Evolutionary conservation across 257 asterid species (phyloP), one percentile per base, ranked within the genome.

Genomic region (Paraleonurus japonicus): DNA sequence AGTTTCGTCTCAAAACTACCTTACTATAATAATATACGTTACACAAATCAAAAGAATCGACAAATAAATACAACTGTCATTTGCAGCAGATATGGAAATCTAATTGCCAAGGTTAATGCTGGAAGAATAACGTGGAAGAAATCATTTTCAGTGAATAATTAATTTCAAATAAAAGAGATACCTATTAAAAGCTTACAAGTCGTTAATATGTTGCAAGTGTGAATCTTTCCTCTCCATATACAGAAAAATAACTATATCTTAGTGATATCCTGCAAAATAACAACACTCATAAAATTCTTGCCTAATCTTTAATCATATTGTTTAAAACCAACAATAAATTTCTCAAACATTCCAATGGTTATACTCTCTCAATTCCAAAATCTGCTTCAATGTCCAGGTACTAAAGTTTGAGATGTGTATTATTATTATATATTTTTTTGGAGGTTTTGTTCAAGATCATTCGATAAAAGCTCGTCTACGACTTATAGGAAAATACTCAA

Each of bases 151-250:
- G 17, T 15, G 3, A 8, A 32, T 10, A 55, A 7, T 12, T 7
- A 28, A 71, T 16, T 61, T 30, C 27, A 32, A 8, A 32, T 15
- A 28, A n/a, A 60, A 6, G 41, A 16, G 3, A 71, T 71, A 43
- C 19, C 16, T 13, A 43, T 13, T 43, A 43, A 43, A 43, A 43
- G 17, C 51, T 13, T 13, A 57, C 51, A 57, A 17, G 63, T 5
- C 26, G 33, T 23, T 32, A 47, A 48, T 6, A 24, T n/a, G 32
- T 27, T 41, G 65, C 41, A 43, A 22, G 33, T 65, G 24, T 13
- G n/a, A 62, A 80, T 72, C 67, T 62, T 72, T 61, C 5, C 8
- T 80, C 71, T 76, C 79, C 79, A 76, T 67, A 55, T 75, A 54
- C 27, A 69, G 28, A 54, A 28, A 27, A 37, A 35, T 72, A 72